Base-by-base conservation (phyloP, 495 filamentous ascomycete genomes). In the Durotheca rogersii region DNA sequence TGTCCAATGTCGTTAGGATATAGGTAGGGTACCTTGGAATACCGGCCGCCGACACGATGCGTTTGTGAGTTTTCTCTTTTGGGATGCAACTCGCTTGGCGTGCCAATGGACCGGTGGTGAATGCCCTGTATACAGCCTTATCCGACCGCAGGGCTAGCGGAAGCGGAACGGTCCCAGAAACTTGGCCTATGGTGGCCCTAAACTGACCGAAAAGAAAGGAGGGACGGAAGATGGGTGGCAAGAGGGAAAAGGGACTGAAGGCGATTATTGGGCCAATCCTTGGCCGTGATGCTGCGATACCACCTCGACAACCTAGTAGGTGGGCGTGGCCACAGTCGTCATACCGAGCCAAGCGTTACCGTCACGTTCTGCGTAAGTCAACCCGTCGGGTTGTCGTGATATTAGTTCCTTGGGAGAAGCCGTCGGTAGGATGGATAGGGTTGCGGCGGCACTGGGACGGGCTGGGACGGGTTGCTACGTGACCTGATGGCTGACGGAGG, bases 41-140 rank as follows among this genome's bases (percentile, higher is more conserved):
- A 44, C 15, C n/a, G 43, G 43, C 44, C n/a, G n/a, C 23, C 33
- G 21, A 48, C 48, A 38, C 17, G 38, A 25, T 32, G 25, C 34
- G 41, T 18, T 47, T 43, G 51, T 23, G 31, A 27, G n/a, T n/a
- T 20, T 32, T 44, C 55, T 58, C 18, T 40, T 40, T 59, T 59
- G 14, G 56, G 56, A 51, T 38, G 23, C 29, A 10, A 23, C 19
- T 59, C 56, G 50, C 44, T 54, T 54, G 44, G 37, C 10, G 2
- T 31, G 39, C 56, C 56, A 59, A 59, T 59, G 45, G 51, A 38
- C 6, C 17, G n/a, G n/a, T n/a, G n/a, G n/a, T n/a, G n/a, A n/a
- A n/a, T n/a, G n/a, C n/a, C n/a, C n/a, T n/a, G n/a, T n/a, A n/a
- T n/a, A n/a, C n/a, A n/a, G n/a, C 41, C 14, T 34, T 34, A 54